A percentile compares a stretch with the other conserved stretches of the same genome.
Conservation (phyloP, 441 rosid genomes). For the Iberis amara region DNA sequence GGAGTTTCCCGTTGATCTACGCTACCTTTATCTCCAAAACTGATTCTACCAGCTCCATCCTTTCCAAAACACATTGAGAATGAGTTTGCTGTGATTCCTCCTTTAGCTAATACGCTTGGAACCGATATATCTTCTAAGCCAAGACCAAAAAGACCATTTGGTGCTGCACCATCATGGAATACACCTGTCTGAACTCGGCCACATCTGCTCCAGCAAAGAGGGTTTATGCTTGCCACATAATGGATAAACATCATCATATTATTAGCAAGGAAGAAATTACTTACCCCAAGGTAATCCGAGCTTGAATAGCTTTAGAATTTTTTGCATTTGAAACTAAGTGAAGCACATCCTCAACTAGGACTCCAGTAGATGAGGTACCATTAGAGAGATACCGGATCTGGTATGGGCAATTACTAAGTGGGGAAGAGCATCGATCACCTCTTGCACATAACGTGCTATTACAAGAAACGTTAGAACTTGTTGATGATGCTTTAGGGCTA, state of each 20-base stretch:
- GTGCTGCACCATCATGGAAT: constrained; percentile 82
- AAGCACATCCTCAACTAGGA: constrained; percentile 66
- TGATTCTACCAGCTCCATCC: constrained; percentile 77
- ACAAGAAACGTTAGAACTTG: constrained; percentile 62
- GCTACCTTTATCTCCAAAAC: constrained; percentile 84
- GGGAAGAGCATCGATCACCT: constrained; percentile 42
- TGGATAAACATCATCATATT: not conserved
- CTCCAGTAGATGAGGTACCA: constrained; percentile 67
- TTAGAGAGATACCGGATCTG: constrained; percentile 66
- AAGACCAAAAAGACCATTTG: constrained; percentile 91
- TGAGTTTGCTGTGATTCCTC: constrained; percentile 60
- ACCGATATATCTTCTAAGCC: constrained; percentile 72
- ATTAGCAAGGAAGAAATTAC: constrained; percentile 21
- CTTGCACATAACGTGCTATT: constrained; percentile 49
- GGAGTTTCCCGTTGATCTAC: constrained; percentile 72
- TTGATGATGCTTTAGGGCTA: constrained; percentile 63
- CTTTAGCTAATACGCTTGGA: constrained; percentile 76
- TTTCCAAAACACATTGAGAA: constrained; percentile 89
- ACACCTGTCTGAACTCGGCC: constrained; percentile 80
- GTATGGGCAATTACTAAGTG: constrained; percentile 61
- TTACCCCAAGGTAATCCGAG: constrained; percentile 70
- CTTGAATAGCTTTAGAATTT: constrained; percentile 38
- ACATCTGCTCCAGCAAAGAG: constrained; percentile 51
- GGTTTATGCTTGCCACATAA: not conserved
- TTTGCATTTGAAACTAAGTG: constrained; percentile 50